Evolutionary conservation across 2,329 filamentous ascomycete genomes (phyloP).

Genomic region (Fusarium poae): DNA sequence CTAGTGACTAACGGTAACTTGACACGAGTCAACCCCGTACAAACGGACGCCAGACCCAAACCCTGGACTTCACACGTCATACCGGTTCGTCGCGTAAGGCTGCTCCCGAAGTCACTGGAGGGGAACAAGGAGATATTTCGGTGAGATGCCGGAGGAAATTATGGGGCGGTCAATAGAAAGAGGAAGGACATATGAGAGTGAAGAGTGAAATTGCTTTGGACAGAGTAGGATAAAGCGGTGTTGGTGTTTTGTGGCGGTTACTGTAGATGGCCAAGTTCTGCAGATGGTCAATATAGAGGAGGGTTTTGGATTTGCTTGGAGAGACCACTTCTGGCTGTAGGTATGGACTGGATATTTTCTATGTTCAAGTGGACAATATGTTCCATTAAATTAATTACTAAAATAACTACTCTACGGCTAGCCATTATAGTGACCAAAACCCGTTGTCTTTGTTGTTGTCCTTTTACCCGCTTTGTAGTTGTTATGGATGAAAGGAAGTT

Average conservation of each 20-base stretch:
- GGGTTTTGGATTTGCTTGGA: neutral
- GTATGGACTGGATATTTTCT: neutral
- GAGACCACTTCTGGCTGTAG: neutral
- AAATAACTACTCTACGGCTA: too few relatives aligned
- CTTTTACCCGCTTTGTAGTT: neutral
- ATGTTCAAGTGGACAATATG: neutral
- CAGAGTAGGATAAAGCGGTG: neutral
- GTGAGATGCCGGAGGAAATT: neutral
- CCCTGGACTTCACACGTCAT: neutral
- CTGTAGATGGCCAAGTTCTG: neutral
- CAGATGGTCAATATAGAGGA: neutral
- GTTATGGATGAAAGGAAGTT: neutral
- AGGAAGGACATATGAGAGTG: slow-evolving; percentile 3
- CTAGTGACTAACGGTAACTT: neutral
- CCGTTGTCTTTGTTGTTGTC: neutral
- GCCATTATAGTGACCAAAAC: too few relatives aligned
- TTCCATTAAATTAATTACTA: too few relatives aligned
- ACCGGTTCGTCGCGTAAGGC: neutral
- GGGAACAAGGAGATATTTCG: slow-evolving; percentile 1
- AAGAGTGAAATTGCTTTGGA: neutral
- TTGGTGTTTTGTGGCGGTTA: too few relatives aligned
- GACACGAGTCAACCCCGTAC: neutral
- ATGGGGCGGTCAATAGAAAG: neutral
- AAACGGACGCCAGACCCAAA: neutral
- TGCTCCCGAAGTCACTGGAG: neutral